Evolutionary conservation across 2,329 filamentous ascomycete species (phyloP).

Genomic region (Phoma herbarum): DNA sequence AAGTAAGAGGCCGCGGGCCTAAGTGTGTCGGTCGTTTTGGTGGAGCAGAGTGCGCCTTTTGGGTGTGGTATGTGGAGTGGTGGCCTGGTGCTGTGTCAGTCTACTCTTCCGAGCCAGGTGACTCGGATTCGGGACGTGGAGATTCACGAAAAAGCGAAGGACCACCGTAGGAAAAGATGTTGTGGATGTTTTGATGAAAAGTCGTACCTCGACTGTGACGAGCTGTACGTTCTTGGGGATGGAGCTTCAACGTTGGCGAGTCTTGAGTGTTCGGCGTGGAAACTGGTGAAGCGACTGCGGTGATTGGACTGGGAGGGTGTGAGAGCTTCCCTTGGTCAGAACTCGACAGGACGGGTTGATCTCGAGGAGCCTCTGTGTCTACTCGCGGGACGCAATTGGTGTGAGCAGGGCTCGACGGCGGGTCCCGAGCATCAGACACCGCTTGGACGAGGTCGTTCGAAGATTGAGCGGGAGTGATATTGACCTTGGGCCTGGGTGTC

Average conservation of each 20-base stretch:
- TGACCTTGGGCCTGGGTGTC: background rate
- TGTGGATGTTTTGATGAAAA: constrained; percentile 1
- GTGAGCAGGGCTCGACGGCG: constrained; percentile 5
- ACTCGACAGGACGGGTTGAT: background rate
- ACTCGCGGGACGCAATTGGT: background rate
- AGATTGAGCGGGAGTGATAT: background rate
- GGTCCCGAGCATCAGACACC: constrained; percentile 4
- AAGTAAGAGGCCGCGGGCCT: background rate
- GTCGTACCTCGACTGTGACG: constrained; percentile 16
- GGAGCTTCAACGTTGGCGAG: background rate
- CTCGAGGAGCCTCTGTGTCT: background rate
- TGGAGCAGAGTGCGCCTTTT: background rate
- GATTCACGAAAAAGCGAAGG: constrained; percentile 3
- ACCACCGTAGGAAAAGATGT: background rate
- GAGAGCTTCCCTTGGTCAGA: background rate
- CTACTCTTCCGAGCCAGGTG: background rate
- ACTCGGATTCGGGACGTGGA: constrained; percentile 3
- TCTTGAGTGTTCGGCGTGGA: background rate
- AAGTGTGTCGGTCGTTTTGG: background rate
- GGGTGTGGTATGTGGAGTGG: constrained; percentile 15
- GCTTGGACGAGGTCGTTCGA: background rate
- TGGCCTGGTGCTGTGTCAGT: constrained; percentile 29
- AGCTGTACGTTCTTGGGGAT: constrained; percentile 9
- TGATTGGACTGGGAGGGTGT: constrained; percentile 5
- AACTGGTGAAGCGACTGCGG: constrained; percentile 6